Base-by-base conservation (phyloP, 495 filamentous ascomycete species). In the Penicillium goetzii region DNA sequence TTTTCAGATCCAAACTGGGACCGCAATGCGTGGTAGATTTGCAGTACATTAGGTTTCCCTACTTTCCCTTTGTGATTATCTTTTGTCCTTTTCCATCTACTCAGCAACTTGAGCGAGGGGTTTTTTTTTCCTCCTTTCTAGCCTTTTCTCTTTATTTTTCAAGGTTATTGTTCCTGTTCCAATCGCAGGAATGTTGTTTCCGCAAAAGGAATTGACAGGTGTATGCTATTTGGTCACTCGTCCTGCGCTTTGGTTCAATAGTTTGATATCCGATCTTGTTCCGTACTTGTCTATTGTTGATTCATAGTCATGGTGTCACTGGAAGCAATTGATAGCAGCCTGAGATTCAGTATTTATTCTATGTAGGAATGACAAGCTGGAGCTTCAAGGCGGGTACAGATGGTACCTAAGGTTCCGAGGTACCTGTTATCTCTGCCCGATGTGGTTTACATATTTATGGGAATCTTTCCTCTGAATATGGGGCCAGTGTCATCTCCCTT, bases 11-110 rank as follows among this genome's bases (percentile, higher is more conserved):
- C 76, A 59, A 74, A 68, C 36, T 72, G 71, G 71, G 72, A 78
- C 60, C 75, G 76, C 60, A 75, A 76, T 73, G 75, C 74, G 53
- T 76, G 72, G 73, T 76, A 73, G 58, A 69, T 56, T 52, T 12
- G 51, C 59, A 30, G 68, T 71, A 62, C 47, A 69, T 30, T 30
- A 19, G 5, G 28, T 57, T 51, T 23, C 25, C 38, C 28, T 52
- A 25, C 25, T 38, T 26, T 56, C 36, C 12, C 43, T 26, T 30
- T 52, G 33, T 34, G 41, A 50, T 62, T 56, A 50, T 51, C n/a
- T 53, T 25, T 63, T 34, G 58, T 61, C 30, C 11, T 53, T 47
- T 47, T 17, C 17, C 49, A 58, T 65, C 60, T 57, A 62, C 41
- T 53, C 40, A 55, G 67, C 47, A 66, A 59, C 36, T 69, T 66